A percentile compares a stretch with the other conserved stretches of the same genome.
These are phyloP conservation scores for Penicillium sp. DNA, from an alignment of 2,329 filamentous ascomycete species.

Conservation along the genomic window DNA sequence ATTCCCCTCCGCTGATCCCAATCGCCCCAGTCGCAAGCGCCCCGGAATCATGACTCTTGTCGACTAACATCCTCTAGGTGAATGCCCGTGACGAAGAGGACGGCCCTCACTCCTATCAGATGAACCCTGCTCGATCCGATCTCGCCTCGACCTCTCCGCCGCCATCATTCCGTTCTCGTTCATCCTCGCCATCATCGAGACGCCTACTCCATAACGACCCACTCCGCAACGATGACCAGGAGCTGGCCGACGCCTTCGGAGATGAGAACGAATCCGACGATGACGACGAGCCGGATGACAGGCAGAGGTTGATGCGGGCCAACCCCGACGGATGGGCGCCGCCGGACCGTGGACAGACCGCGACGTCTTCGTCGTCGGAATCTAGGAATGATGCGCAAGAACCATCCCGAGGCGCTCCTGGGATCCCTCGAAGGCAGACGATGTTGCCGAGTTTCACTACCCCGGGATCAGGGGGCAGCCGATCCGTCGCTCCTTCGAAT, in stretches of 20 bases:
- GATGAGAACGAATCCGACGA: constrained; percentile 70
- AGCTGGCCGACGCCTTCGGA: constrained; percentile 91
- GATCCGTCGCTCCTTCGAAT: constrained; percentile 71
- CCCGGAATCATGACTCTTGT: constrained; percentile 9
- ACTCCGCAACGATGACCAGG: constrained; percentile 60
- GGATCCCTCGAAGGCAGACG: constrained; percentile 50
- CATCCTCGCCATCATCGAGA: constrained; percentile 63
- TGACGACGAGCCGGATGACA: constrained; percentile 72
- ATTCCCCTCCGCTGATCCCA: constrained; percentile 20
- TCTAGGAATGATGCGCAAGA: constrained; percentile 19
- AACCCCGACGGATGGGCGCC: constrained; percentile 41
- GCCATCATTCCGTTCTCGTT: constrained; percentile 85
- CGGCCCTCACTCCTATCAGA: constrained; percentile 31
- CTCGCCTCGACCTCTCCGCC: constrained; percentile 44
- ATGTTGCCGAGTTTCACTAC: constrained; percentile 54
- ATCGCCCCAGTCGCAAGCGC: constrained; percentile 8
- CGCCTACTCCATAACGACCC: constrained; percentile 55
- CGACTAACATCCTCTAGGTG: constrained; percentile 32
- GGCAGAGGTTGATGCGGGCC: constrained; percentile 79
- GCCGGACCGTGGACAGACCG: constrained; percentile 29
- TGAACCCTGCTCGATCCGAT: constrained; percentile 28
- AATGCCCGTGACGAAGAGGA: constrained; percentile 47
- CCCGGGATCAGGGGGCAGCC: constrained; percentile 37
- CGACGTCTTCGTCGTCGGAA: constrained; percentile 29
- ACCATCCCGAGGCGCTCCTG: constrained; percentile 13